Base-by-base conservation (phyloP, 208 protist species). In the Trypanosomatidae sp. region DNA sequence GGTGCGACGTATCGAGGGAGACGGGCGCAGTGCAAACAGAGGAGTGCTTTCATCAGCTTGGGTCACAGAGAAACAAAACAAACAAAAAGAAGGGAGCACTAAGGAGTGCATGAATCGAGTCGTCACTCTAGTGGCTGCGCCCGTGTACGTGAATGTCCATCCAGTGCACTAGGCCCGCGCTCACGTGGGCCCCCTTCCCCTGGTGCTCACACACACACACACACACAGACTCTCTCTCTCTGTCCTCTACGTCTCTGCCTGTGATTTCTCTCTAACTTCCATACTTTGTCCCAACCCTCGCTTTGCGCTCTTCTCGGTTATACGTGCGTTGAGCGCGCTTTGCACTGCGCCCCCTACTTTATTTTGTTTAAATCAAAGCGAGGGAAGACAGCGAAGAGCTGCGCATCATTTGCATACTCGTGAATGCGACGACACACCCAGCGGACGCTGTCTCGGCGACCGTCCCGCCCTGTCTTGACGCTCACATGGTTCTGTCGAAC, bases 401-500 rank as follows among this genome's bases (percentile, higher is more conserved):
- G 60, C 39, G 33, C 60, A 25, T 44, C 39, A 47, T 65, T 25
- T n/a, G 39, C 41, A 25, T 15, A 13, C 8, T 22, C 1, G 59
- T 46, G 7, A 53, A 69, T 69, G 66, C 66, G 47, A 10, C 66
- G 49, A 46, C 30, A 59, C 15, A 17, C 17, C 3, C 66, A 39
- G 46, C 13, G 30, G 43, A 41, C 49, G 44, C 47, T 15, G 49
- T 39, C 28, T 30, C 46, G 19, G 9, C 47, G 15, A 30, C 33
- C 33, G 22, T 15, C 25, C 19, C 49, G 15, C 3, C 28, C 2
- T 8, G 13, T 25, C 8, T 17, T 33, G 30, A 30, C 28, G 30
- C 46, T 59, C 28, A 44, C 30, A 7, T 28, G 3, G 19, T 13
- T 12, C 19, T 5, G 6, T 25, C 28, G 66, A 30, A n/a, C 33